Conservation (phyloP, 2,329 filamentous ascomycete species). For the Penicillium fuscoglaucum region DNA sequence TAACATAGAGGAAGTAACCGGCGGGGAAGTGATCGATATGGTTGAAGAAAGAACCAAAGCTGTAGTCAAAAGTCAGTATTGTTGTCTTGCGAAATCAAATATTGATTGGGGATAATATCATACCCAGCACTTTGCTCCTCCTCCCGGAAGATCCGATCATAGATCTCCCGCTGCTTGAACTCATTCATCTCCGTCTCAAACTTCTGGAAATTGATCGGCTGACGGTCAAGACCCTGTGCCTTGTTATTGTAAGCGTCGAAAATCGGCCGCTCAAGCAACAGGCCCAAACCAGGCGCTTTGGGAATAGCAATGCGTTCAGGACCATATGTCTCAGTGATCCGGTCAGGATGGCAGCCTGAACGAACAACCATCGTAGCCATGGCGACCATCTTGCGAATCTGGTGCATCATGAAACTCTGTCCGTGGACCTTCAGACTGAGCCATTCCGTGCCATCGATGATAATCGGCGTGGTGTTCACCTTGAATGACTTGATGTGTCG, state of each 20-base stretch:
- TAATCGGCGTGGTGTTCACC: constrained; percentile 71
- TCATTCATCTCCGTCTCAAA: constrained; percentile 76
- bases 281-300: constrained; percentile 84
- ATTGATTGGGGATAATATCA: constrained; percentile 45
- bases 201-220: constrained; percentile 74
- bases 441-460: constrained; percentile 93
- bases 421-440: constrained; percentile 93
- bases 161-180: constrained; percentile 92
- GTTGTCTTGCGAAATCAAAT: neutral
- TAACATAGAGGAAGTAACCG: constrained; percentile 73
- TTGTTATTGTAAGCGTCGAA: constrained; percentile 86
- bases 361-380: constrained; percentile 84
- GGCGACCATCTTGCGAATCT: constrained; percentile 98
- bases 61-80: constrained; percentile 34
- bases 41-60: constrained; percentile 76
- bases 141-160: constrained; percentile 83
- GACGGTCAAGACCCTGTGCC: constrained; percentile 63
- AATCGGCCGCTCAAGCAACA: constrained; percentile 85
- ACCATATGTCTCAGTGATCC: constrained; percentile 74
- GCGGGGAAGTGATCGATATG: constrained; percentile 74
- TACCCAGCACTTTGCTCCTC: constrained; percentile 86
- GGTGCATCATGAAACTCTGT: constrained; percentile 99
- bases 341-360: constrained; percentile 71
- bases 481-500: constrained; percentile 91
- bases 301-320: constrained; percentile 78